phyloP scores from a whole-genome alignment of 1,284 basidiomycete genomes.

The Irpex lacteus region DNA sequence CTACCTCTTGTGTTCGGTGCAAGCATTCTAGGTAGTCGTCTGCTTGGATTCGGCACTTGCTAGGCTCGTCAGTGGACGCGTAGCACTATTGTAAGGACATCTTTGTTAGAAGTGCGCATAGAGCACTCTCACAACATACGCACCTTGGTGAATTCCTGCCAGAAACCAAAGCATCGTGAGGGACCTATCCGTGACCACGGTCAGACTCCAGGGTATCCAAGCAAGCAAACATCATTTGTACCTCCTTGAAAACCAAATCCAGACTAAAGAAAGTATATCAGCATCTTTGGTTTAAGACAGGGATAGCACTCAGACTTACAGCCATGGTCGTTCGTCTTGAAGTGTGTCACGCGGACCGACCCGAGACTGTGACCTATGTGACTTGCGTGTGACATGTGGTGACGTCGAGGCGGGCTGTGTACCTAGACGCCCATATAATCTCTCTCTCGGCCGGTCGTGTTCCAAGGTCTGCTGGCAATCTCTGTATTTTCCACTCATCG shows the following conservation, averaged over 20 bases:
- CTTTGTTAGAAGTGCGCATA: background rate
- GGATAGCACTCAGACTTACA: slow-evolving; percentile 24
- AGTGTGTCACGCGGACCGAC: slow-evolving; percentile 11
- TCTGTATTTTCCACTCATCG: background rate
- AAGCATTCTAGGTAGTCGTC: slow-evolving; percentile 95
- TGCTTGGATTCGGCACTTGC: slow-evolving; percentile 69
- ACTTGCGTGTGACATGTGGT: background rate
- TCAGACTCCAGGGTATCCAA: slow-evolving; percentile 2
- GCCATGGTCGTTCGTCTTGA: slow-evolving; percentile 29
- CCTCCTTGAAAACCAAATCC: slow-evolving; percentile 71
- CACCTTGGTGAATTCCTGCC: slow-evolving; percentile 89
- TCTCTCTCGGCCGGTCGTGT: background rate
- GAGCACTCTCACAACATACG: slow-evolving; percentile 12
- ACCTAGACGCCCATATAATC: slow-evolving; percentile 11
- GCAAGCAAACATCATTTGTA: slow-evolving; percentile 26
- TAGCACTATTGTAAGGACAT: slow-evolving; percentile 66
- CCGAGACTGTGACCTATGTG: slow-evolving; percentile 7
- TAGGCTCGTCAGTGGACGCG: slow-evolving; percentile 74
- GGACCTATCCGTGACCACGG: slow-evolving; percentile 50
- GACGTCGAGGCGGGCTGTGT: background rate
- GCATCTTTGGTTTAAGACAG: background rate
- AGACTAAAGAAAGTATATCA: slow-evolving; percentile 28
- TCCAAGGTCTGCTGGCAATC: background rate
- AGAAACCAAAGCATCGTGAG: slow-evolving; percentile 88
- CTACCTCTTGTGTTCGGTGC: slow-evolving; percentile 88